A percentile compares a stretch with the other conserved stretches of the same genome.
Evolutionary conservation across 768 basidiomycete genomes (phyloP).

Genomic region (Lanmaoa pseudosensibilis): DNA sequence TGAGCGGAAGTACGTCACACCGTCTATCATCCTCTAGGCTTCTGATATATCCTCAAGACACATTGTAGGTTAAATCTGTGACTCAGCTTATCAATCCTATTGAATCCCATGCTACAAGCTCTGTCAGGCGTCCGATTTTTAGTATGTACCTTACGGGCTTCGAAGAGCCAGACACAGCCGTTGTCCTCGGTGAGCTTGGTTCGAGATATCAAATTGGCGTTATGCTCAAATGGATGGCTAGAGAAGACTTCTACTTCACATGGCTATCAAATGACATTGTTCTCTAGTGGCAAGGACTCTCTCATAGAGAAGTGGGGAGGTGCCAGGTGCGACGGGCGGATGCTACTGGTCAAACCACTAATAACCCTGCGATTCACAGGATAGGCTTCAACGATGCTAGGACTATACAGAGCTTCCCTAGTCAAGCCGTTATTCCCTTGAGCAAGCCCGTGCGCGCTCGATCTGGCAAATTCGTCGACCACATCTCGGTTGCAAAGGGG

Average conservation of each 20-base stretch:
- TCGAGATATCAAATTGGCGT: not conserved
- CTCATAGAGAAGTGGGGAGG: slow-evolving; percentile 93
- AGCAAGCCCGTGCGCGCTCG: too few species aligned
- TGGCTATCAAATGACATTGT: slow-evolving; percentile 87
- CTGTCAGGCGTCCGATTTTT: slow-evolving; percentile 88
- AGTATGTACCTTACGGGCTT: slow-evolving; percentile 98
- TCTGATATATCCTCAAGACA: slow-evolving; percentile 43
- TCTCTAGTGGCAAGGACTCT: slow-evolving; percentile 71
- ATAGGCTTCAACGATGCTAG: slow-evolving; percentile 67
- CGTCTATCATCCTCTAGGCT: slow-evolving; percentile 8
- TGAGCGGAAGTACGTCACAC: slow-evolving; percentile 72
- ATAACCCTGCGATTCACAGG: slow-evolving; percentile 32
- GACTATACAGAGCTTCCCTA: slow-evolving; percentile 53
- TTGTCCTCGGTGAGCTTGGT: slow-evolving; percentile 66
- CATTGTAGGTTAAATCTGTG: slow-evolving; percentile 60
- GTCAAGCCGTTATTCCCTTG: too few species aligned
- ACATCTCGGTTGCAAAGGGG: too few species aligned
- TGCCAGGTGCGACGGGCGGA: slow-evolving; percentile 47
- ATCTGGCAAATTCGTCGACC: too few species aligned
- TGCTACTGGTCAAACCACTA: not conserved
- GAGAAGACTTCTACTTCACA: slow-evolving; percentile 69
- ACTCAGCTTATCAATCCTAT: slow-evolving; percentile 6
- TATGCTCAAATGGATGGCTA: slow-evolving; percentile 28
- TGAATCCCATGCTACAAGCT: slow-evolving; percentile 71
- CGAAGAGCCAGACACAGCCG: slow-evolving; percentile 86